Conservation (phyloP, 1,284 basidiomycete species). For the Stereum hirsutum region DNA sequence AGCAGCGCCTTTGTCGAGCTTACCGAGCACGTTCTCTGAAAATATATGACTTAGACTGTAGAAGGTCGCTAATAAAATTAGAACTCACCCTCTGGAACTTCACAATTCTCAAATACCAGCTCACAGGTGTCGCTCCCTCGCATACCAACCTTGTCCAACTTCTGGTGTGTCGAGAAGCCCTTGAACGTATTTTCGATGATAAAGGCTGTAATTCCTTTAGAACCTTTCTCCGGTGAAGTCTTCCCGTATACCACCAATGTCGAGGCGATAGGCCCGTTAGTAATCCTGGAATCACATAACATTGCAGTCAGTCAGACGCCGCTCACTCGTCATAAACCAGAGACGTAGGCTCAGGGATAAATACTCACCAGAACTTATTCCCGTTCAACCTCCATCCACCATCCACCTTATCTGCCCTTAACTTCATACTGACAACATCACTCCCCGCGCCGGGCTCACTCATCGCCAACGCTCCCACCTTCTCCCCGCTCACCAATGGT, state of each 20-base stretch:
- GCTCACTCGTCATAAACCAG: neutral
- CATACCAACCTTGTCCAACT: slow-evolving; percentile 96
- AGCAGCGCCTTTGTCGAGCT: slow-evolving; percentile 69
- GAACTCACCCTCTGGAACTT: slow-evolving; percentile 4
- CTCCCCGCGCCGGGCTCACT: slow-evolving; percentile 87
- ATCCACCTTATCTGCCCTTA: slow-evolving; percentile 69
- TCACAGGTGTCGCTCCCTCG: slow-evolving; percentile 93
- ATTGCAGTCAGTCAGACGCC: neutral
- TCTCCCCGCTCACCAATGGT: slow-evolving; percentile 73
- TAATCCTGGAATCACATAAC: slow-evolving; percentile 60
- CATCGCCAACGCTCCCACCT: slow-evolving; percentile 91
- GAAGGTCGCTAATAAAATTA: neutral
- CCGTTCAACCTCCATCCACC: slow-evolving; percentile 80
- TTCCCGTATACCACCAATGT: slow-evolving; percentile 94
- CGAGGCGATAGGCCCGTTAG: slow-evolving; percentile 85
- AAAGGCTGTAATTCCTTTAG: slow-evolving; percentile 91
- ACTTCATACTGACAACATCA: slow-evolving; percentile 88
- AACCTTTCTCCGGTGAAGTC: slow-evolving; percentile 68
- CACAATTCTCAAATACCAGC: slow-evolving; percentile 85
- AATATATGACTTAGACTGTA: neutral
- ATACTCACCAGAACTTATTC: slow-evolving; percentile 81
- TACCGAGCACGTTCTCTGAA: slow-evolving; percentile 78
- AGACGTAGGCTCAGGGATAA: neutral
- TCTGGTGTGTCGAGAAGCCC: slow-evolving; percentile 86
- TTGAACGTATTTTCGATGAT: slow-evolving; percentile 75